Percentiles rank a stretch among this genome's conserved stretches.
phyloP scores from a whole-genome alignment of 2,329 filamentous ascomycete species.

The Hypoxylon sp. region DNA sequence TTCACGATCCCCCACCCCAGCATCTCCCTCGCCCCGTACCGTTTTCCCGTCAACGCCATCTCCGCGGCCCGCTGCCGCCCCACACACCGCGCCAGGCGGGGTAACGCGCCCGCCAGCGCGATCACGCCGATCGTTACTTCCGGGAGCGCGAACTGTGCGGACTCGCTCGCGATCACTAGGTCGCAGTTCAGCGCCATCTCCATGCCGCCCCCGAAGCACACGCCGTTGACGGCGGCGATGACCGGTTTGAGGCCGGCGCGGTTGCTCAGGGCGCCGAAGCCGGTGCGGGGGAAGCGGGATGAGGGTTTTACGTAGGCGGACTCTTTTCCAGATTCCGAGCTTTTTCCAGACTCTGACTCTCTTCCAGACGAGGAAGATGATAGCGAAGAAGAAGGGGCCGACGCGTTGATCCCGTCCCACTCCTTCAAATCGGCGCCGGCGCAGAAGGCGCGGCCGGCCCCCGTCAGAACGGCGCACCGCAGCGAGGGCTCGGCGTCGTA shows the following conservation, averaged over 20 bases:
- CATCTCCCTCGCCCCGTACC: constrained; percentile 70
- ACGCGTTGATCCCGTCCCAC: constrained; percentile 63
- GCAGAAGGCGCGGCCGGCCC: constrained; percentile 73
- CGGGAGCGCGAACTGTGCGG: constrained; percentile 74
- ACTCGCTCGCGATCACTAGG: constrained; percentile 71
- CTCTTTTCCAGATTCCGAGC: no score
- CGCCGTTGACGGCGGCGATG: constrained; percentile 80
- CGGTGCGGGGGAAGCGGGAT: constrained; percentile 56
- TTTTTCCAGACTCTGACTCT: no score
- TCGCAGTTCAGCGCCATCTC: constrained; percentile 82
- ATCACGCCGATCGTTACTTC: constrained; percentile 79
- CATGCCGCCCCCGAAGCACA: constrained; percentile 80
- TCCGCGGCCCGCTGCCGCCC: constrained; percentile 77
- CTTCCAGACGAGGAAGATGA: constrained; percentile 9
- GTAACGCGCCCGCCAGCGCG: constrained; percentile 76
- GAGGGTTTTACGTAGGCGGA: not conserved
- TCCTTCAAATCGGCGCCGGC: constrained; percentile 76
- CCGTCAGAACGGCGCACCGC: constrained; percentile 72
- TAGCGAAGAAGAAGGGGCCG: not conserved
- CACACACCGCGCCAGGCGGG: constrained; percentile 73
- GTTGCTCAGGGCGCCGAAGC: constrained; percentile 75
- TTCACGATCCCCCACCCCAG: constrained; percentile 77
- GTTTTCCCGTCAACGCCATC: constrained; percentile 74
- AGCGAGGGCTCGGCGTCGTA: constrained; percentile 72
- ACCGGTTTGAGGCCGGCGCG: constrained; percentile 78